Percentiles rank a stretch among this genome's conserved stretches.
These are phyloP conservation scores for Xylaria sp. DNA, from an alignment of 2,329 filamentous ascomycete genomes.

Conservation along the genomic window DNA sequence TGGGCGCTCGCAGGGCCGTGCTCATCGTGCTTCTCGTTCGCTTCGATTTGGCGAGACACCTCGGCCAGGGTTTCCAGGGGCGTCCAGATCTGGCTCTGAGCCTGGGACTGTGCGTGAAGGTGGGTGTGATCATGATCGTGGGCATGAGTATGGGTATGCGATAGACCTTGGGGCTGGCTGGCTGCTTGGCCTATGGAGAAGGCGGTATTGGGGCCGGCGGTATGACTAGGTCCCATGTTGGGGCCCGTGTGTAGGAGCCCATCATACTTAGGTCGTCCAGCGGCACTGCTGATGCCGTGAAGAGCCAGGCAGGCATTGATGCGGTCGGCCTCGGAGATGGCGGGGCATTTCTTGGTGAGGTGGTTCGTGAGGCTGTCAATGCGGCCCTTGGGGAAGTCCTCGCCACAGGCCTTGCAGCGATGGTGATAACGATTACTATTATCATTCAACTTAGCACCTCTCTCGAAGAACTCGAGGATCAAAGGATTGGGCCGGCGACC, in stretches of 20 bases:
- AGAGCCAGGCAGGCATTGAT: conserved; percentile 79
- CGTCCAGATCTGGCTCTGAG: conserved; percentile 69
- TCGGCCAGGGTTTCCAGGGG: conserved; percentile 88
- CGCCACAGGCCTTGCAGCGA: conserved; percentile 87
- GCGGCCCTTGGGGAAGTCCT: conserved; percentile 89
- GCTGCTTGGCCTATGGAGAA: conserved; percentile 12
- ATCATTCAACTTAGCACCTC: conserved; percentile 87
- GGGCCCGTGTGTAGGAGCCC: conserved; percentile 44
- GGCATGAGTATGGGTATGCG: conserved; percentile 39
- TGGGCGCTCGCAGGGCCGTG: conserved; percentile 45
- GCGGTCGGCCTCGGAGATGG: conserved; percentile 78
- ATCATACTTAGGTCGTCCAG: conserved; percentile 37
- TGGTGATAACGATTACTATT: conserved; percentile 93
- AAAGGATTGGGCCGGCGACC: conserved; percentile 85
- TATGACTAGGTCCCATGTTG: conserved; percentile 47
- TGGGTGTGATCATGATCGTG: conserved; percentile 47
- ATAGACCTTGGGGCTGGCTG: conserved; percentile 11
- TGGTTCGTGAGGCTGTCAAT: conserved; percentile 85
- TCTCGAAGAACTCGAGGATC: conserved; percentile 88
- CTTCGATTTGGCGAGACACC: conserved; percentile 82
- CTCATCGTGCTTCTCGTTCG: conserved; percentile 69
- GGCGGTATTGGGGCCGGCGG: conserved; percentile 6
- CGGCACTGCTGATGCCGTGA: conserved; percentile 70
- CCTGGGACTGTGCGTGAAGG: conserved; percentile 45
- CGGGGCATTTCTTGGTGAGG: conserved; percentile 86